Conservation (phyloP, 345 rosid species). For the Sapria himalayana region DNA sequence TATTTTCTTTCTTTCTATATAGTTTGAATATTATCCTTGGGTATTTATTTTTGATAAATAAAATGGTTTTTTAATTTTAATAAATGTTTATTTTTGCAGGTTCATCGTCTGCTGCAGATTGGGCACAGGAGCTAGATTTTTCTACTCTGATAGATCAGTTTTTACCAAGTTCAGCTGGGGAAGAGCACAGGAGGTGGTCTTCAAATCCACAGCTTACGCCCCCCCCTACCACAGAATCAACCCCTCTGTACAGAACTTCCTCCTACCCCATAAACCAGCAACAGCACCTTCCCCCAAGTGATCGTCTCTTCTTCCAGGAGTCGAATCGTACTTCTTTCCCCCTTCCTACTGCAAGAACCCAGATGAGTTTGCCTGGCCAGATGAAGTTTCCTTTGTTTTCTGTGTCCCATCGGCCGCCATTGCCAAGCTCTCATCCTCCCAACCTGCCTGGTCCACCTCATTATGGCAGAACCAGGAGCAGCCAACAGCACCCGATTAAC, state of each 20-base stretch:
- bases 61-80: too few relatives aligned
- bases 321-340: constrained; percentile 69
- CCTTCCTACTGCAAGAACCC: constrained; percentile 46
- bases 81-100: constrained; percentile 57
- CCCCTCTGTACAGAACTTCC: constrained; percentile 66
- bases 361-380: constrained; percentile 38
- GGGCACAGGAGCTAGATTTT: constrained; percentile 74
- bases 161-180: constrained; percentile 24
- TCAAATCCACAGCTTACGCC: constrained; percentile 47
- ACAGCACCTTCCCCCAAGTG: constrained; percentile 47
- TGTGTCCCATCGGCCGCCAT: constrained; percentile 35
- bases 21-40: too few relatives aligned
- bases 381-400: constrained; percentile 34
- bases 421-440: constrained; percentile 36
- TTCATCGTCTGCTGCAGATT: constrained; percentile 71
- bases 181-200: constrained; percentile 67
- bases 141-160: constrained; percentile 55
- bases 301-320: constrained; percentile 41
- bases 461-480: constrained; percentile 43
- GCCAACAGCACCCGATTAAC: constrained; percentile 61
- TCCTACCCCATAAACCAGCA: constrained; percentile 62
- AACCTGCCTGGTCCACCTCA: constrained; percentile 39
- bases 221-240: constrained; percentile 25
- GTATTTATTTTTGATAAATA: too few relatives aligned
- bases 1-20: too few relatives aligned